Evolutionary conservation across 345 rosid genomes (phyloP).

Genomic region (Salix viminalis): DNA sequence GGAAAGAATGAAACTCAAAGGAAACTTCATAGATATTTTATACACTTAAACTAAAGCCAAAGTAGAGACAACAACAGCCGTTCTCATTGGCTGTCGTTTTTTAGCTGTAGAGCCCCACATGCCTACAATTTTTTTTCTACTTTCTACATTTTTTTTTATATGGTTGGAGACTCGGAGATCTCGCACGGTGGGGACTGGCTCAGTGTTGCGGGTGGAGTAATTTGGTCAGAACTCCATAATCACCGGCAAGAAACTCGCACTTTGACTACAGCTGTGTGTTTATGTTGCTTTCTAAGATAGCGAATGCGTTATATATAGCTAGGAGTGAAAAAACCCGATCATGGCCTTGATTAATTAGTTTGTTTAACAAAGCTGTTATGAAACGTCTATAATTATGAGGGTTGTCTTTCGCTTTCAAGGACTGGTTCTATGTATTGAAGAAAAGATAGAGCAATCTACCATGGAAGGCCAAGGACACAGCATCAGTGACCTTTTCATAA

Average conservation of each 20-base stretch:
- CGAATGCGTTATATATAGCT: not conserved
- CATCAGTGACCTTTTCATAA: no score
- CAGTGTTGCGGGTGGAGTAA: not conserved
- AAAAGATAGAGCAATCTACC: no score
- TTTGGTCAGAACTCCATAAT: not conserved
- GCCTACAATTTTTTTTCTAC: not conserved
- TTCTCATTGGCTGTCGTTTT: not conserved
- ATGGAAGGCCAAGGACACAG: no score
- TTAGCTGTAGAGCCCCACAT: not conserved
- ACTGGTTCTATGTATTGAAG: not conserved
- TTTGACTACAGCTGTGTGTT: not conserved
- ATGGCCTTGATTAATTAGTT: no score
- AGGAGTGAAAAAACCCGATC: no score
- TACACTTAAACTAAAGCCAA: not conserved
- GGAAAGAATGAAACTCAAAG: no score
- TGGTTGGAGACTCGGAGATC: not conserved
- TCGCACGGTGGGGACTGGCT: not conserved
- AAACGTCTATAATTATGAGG: not conserved
- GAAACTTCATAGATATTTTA: not conserved
- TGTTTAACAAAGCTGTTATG: no score
- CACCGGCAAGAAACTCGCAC: not conserved
- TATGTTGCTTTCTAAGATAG: not conserved
- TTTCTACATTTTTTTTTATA: not conserved
- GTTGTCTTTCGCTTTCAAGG: not conserved
- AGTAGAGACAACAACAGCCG: not conserved